Evolutionary conservation across 2,329 filamentous ascomycete genomes (phyloP).

Genomic region (Drechslerella dactyloides): DNA sequence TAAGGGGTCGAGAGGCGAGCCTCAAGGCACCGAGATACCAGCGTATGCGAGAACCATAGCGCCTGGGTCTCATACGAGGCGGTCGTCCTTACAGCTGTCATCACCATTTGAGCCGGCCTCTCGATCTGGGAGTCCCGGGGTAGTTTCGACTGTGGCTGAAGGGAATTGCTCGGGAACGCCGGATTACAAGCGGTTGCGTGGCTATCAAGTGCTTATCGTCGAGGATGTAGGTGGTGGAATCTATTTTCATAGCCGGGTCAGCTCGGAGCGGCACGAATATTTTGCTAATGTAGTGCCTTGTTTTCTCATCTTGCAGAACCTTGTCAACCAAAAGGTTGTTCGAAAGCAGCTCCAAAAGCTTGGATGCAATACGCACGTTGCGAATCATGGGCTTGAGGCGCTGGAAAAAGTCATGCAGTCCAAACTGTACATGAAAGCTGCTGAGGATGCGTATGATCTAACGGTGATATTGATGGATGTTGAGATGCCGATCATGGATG

Average conservation of each 20-base stretch:
- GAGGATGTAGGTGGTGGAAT: conserved; percentile 7
- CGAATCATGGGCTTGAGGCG: conserved; percentile 70
- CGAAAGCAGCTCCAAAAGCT: conserved; percentile 68
- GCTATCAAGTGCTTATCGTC: neutral
- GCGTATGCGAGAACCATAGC: conserved; percentile 27
- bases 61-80: conserved; percentile 12
- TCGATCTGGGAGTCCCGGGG: conserved; percentile 3
- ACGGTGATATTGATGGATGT: conserved; percentile 71
- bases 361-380: conserved; percentile 68
- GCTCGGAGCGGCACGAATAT: neutral
- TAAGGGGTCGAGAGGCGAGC: conserved; percentile 62
- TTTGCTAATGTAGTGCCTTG: conserved; percentile 49
- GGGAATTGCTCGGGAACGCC: conserved; percentile 8
- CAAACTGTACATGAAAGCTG: conserved; percentile 58
- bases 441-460: conserved; percentile 59
- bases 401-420: conserved; percentile 66
- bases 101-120: conserved; percentile 2
- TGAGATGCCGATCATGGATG: conserved; percentile 85
- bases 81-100: conserved; percentile 3
- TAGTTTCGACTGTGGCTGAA: neutral
- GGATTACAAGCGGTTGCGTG: conserved; percentile 12
- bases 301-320: conserved; percentile 63
- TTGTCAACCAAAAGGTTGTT: conserved; percentile 72
- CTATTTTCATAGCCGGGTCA: neutral
- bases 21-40: conserved; percentile 17